Evolutionary conservation across 1,139 yeast species (phyloP), one percentile per base, ranked within the genome.

Genomic region (Candida neerlandica): DNA sequence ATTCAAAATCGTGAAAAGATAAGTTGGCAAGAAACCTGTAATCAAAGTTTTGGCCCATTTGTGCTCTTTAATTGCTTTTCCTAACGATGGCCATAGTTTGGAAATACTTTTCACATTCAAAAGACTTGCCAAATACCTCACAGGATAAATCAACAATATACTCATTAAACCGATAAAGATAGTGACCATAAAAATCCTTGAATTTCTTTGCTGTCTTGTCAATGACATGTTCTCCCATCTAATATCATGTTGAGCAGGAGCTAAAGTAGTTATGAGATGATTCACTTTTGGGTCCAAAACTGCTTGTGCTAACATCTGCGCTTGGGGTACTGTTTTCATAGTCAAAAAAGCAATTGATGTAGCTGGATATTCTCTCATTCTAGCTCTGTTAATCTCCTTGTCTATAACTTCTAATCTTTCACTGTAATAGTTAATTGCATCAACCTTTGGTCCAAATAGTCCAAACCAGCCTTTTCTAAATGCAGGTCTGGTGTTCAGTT

Each of bases 281-380:
- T 85, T 80, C 1, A 89, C 86, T 48, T 84, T 78, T 0, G 96
- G 96, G 55, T 90, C 95, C 46, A 89, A 70, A 0, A 89, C 88
- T 0, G 96, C 89, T 63, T 90, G 97, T 0, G 96, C 95, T 7
- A 90, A 84, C 86, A 89, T 83, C 63, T 89, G 97, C 1, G 96
- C 96, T 58, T 86, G 84, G 0, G 95, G 89, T 9, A 89, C 96
- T 1, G 89, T 79, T 54, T 85, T 86, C 94, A 89, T 85, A 1
- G 96, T 89, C 19, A 89, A 81, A 65, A 89, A 89, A 0, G 96
- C 96, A 11, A 75, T 68, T 6, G 79, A 72, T 4, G 77, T 71
- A 1, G 91, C 85, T 0, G 91, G 82, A 57, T 83, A 86, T 52
- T 84, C 86, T 51, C 82, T 73, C 30, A 66, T 68, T 52, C 92